Percentiles rank a stretch among this genome's conserved stretches.
Evolutionary conservation across 495 filamentous ascomycete species (phyloP).

Genomic region (Xylaria intraflava): DNA sequence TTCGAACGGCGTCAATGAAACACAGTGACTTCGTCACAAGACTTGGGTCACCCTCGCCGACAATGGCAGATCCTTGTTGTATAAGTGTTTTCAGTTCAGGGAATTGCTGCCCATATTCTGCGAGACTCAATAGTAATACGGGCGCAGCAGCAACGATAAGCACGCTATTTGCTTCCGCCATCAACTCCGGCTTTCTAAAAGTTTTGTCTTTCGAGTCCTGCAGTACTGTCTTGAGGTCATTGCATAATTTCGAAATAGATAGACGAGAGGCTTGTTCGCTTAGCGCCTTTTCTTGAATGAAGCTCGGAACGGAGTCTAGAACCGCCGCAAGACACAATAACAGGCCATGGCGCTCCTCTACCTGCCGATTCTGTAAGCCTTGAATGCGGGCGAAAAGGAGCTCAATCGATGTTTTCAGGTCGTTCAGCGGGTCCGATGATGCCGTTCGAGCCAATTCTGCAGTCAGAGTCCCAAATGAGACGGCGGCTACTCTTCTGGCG

Average conservation of each 20-base stretch:
- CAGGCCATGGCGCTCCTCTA: slow-evolving; percentile 63
- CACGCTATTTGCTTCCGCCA: slow-evolving; percentile 56
- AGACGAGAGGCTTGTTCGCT: slow-evolving; percentile 5
- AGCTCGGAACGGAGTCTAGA: slow-evolving; percentile 33
- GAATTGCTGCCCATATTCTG: neutral
- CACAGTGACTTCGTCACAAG: slow-evolving; percentile 1
- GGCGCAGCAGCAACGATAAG: slow-evolving; percentile 46
- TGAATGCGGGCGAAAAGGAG: slow-evolving; percentile 39
- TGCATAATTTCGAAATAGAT: slow-evolving; percentile 11
- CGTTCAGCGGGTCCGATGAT: slow-evolving; percentile 15
- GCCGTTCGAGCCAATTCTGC: slow-evolving; percentile 25
- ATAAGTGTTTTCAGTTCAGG: neutral
- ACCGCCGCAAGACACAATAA: slow-evolving; percentile 52
- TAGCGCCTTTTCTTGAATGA: slow-evolving; percentile 3
- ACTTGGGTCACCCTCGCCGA: slow-evolving; percentile 7
- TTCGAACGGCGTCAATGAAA: slow-evolving; percentile 9
- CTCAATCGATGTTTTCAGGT: slow-evolving; percentile 23
- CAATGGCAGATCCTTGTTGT: slow-evolving; percentile 8
- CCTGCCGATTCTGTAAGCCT: slow-evolving; percentile 49
- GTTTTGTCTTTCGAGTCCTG: slow-evolving; percentile 29
- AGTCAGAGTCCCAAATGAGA: slow-evolving; percentile 57
- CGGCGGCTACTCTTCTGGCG: slow-evolving; percentile 65
- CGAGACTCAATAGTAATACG: slow-evolving; percentile 22
- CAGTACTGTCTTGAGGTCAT: slow-evolving; percentile 26
- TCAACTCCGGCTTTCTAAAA: slow-evolving; percentile 60